phyloP scores from a whole-genome alignment of 2,329 filamentous ascomycete species.

The Ceratocystis cacaofunesta region DNA sequence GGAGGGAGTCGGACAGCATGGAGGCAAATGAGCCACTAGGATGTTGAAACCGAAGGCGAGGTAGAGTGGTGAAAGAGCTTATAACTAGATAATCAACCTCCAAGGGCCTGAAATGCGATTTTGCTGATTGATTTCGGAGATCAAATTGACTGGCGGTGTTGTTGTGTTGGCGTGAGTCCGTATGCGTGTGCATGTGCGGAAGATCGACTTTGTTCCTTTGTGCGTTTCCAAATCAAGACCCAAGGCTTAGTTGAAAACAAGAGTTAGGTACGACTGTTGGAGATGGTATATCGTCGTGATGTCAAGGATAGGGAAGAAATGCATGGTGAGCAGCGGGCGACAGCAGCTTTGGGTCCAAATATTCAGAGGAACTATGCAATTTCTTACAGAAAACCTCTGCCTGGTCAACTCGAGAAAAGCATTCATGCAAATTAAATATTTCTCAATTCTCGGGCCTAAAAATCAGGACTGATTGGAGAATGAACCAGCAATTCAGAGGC shows the following conservation, averaged over 20 bases:
- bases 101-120: not conserved
- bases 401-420: not conserved
- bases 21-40: conserved; percentile 1
- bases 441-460: not conserved
- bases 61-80: not conserved
- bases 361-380: conserved; percentile 2
- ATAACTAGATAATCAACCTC: not conserved
- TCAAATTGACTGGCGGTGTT: not conserved
- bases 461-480: conserved; percentile 1
- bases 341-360: not conserved
- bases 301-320: conserved; percentile 1
- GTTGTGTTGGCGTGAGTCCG: not conserved
- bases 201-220: not conserved
- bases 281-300: not conserved
- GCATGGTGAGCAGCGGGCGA: not conserved
- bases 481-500: conserved; percentile 7
- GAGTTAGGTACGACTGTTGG: not conserved
- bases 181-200: not conserved
- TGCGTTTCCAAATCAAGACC: not conserved
- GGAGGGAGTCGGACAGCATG: not conserved
- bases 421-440: conserved; percentile 4
- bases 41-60: not conserved
- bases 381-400: not conserved
- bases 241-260: not conserved
- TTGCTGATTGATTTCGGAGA: not conserved